These are phyloP conservation scores for Dactylella cylindrospora DNA, from an alignment of 2,329 filamentous ascomycete genomes.

Conservation along the genomic window DNA sequence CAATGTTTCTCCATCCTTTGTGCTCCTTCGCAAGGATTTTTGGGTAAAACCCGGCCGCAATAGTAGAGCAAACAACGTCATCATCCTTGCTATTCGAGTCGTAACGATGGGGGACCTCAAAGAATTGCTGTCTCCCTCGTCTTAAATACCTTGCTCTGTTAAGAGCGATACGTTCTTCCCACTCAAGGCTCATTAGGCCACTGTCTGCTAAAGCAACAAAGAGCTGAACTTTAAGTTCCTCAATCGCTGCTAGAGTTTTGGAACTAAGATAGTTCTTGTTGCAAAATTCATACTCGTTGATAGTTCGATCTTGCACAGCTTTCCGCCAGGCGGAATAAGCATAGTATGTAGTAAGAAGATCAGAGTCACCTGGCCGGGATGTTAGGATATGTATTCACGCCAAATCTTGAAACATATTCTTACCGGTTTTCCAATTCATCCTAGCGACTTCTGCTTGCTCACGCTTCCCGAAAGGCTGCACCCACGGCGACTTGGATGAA, in stretches of 20 bases:
- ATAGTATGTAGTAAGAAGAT: conserved; percentile 89
- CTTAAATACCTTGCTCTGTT: conserved; percentile 57
- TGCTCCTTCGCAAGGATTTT: conserved; percentile 82
- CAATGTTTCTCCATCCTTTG: conserved; percentile 85
- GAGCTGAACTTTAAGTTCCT: conserved; percentile 91
- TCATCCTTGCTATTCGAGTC: conserved; percentile 80
- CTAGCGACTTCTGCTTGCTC: conserved; percentile 78
- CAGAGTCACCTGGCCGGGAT: conserved; percentile 74
- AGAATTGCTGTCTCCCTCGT: conserved; percentile 64
- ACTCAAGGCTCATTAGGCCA: conserved; percentile 73
- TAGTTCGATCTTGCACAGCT: conserved; percentile 68
- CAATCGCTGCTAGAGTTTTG: conserved; percentile 87
- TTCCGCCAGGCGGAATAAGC: conserved; percentile 88
- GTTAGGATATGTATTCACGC: too few relatives aligned
- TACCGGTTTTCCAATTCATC: conserved; percentile 72
- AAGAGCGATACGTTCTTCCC: conserved; percentile 69
- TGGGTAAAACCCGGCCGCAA: conserved; percentile 94
- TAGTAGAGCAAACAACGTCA: conserved; percentile 73
- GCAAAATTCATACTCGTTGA: conserved; percentile 85
- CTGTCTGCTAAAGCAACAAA: conserved; percentile 82
- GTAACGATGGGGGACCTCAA: conserved; percentile 74
- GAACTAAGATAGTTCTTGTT: conserved; percentile 88
- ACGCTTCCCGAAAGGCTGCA: conserved; percentile 79
- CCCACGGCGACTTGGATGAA: conserved; percentile 91
- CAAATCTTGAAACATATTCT: too few relatives aligned